These are phyloP conservation scores for Gynostemma pentaphyllum DNA, from an alignment of 306 rosid species.

Conservation along the genomic window DNA sequence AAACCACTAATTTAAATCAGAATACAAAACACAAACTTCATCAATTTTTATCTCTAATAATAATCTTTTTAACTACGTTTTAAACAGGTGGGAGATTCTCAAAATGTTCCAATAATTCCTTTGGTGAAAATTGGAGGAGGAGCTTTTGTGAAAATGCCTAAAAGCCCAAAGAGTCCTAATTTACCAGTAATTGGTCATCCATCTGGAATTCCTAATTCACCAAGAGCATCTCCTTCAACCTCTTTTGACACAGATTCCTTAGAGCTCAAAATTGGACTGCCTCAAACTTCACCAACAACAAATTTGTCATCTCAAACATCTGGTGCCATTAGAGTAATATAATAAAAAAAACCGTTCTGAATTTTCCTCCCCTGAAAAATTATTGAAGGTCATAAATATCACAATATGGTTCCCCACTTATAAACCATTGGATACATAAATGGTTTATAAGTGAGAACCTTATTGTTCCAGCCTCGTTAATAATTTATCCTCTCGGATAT, in stretches of 20 bases:
- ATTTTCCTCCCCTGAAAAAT: not conserved
- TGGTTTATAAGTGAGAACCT: too few relatives aligned
- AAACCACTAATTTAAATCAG: too few relatives aligned
- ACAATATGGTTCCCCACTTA: too few relatives aligned
- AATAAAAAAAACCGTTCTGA: not conserved
- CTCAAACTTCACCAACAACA: conserved; percentile 18
- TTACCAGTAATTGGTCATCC: conserved; percentile 19
- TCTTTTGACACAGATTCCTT: conserved; percentile 18
- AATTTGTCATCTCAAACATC: conserved; percentile 15
- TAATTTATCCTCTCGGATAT: too few relatives aligned
- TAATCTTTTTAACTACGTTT: not conserved
- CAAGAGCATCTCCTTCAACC: conserved; percentile 15
- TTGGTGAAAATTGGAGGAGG: conserved; percentile 7
- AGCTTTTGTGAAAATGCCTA: not conserved
- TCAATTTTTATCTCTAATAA: not conserved
- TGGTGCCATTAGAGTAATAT: conserved; percentile 31
- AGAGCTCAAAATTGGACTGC: conserved; percentile 32
- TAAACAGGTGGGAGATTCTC: conserved; percentile 20
- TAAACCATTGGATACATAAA: too few relatives aligned
- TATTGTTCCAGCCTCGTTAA: too few relatives aligned
- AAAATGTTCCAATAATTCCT: conserved; percentile 5
- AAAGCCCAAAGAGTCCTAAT: conserved; percentile 7
- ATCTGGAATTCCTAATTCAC: conserved; percentile 36
- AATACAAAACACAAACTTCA: too few relatives aligned
- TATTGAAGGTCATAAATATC: too few relatives aligned